Evolutionary conservation across 73 alveolate genomes (phyloP), one percentile per base, ranked within the genome.

Genomic region (Tetrahymena malaccensis): DNA sequence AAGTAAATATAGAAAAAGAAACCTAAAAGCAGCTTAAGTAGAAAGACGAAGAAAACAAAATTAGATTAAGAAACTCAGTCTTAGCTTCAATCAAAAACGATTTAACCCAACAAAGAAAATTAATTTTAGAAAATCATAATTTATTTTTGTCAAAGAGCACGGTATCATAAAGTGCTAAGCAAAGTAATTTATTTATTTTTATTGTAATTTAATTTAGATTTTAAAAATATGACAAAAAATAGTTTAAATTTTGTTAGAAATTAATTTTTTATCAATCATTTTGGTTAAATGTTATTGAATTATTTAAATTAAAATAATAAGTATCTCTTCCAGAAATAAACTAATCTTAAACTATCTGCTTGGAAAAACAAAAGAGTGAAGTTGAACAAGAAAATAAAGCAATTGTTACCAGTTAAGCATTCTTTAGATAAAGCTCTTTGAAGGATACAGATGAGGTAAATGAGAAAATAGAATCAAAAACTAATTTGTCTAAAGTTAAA

Each of bases 401-500:
- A 1, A 40, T 70, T 70, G 43, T 31, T 1, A 70, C 89, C 0
- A 70, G 89, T 25, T 70, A 70, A 8, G 37, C 89, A n/a, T 70
- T 70, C 25, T 70, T 70, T 12, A 70, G 89, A 31, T 33, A n/a
- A 27, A 31, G 40, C 89, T 70, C 89, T 27, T 27, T 27, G 37
- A 70, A n/a, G 17, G 43, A 31, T n/a, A 22, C n/a, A 19, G 89
- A 70, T 0, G 35, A 12, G 25, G 34, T 0, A 56, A 56, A 56
- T 56, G 89, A 70, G 25, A 33, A 70, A 70, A 70, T 11, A 1
- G 31, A 70, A 70, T 70, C 89, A 27, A 70, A n/a, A 11, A 70
- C 43, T 22, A 55, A 96, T n/a, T 50, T 85, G 56, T 4, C 34
- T n/a, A 43, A 96, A 85, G 84, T 83, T 34, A 97, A 96, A 21